These are phyloP conservation scores for Begonia peltatifolia DNA, from an alignment of 306 rosid species.

Conservation along the genomic window DNA sequence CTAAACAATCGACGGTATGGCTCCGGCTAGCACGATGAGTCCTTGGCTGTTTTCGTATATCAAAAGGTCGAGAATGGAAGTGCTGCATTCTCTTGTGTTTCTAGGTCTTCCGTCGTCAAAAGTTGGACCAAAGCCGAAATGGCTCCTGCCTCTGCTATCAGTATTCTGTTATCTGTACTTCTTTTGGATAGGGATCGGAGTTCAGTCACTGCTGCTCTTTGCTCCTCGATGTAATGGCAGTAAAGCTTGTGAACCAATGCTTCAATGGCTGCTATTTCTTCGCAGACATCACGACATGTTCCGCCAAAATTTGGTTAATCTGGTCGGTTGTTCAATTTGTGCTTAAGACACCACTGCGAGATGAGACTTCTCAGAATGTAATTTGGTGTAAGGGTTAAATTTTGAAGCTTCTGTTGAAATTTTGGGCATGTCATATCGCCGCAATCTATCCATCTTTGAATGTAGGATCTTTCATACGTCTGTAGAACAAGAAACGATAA, in stretches of 20 bases:
- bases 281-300: conserved; percentile 68
- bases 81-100: conserved; percentile 83
- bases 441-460: conserved; percentile 94
- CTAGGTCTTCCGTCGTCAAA: conserved; percentile 52
- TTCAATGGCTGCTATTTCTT: conserved; percentile 67
- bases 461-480: conserved; percentile 93
- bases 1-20: no score
- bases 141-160: conserved; percentile 89
- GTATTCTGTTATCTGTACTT: conserved; percentile 83
- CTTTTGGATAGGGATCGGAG: conserved; percentile 79
- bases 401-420: conserved; percentile 88
- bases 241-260: conserved; percentile 57
- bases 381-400: conserved; percentile 75
- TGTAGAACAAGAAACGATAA: conserved; percentile 11
- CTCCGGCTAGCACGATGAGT: no score
- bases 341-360: conserved; percentile 67
- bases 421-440: conserved; percentile 85
- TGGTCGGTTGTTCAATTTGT: conserved; percentile 75
- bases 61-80: no score
- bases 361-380: conserved; percentile 82
- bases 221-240: conserved; percentile 39
- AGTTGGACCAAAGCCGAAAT: conserved; percentile 71
- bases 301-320: conserved; percentile 82
- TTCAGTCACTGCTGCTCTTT: conserved; percentile 67
- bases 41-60: conserved; percentile 74